Evolutionary conservation across 371 early-diverging fungal species (phyloP), one percentile per base, ranked within the genome.

Genomic region (Funneliformis caledonium): DNA sequence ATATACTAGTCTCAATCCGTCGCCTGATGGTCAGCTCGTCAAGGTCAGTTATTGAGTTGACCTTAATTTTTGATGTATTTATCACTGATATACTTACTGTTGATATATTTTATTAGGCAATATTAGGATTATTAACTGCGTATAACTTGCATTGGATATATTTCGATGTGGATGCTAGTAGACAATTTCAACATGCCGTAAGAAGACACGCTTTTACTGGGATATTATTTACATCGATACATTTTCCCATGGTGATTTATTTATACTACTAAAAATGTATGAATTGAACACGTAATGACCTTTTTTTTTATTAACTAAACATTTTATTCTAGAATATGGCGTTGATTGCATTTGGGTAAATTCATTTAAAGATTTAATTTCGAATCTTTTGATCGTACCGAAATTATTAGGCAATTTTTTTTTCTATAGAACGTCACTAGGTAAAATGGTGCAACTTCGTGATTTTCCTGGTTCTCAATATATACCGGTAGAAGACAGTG

Each of bases 141-240:
- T 79, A 79, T 31, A 69, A 59, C 7, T 52, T 79, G 26, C 79
- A 79, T 45, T 79, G 79, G 79, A 79, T 79, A 69, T 79, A 79
- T 70, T 79, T 79, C 59, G 69, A 69, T 70, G 79, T 79, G 19
- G 79, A 79, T 60, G 79, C 69, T 19, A 79, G 79, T 45, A 19
- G 69, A 69, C 79, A 79, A 70, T 79, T n/a, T 60, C 79, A 59
- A 59, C 79, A 79, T 70, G 79, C 79, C 59, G 31, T 79, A 43
- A 42, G 79, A 56, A 79, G 79, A 79, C 79, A 79, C 16, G n/a
- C 56, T 8, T 2, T 79, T 48, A 79, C 70, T 33, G 79, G 61
- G 14, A 3, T 69, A 2, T 37, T 52, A 22, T 79, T 79, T 70
- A 61, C 60, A 12, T 19, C 59, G 12, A 26, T 69, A 1, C 79